Evolutionary conservation across 2,329 filamentous ascomycete genomes (phyloP), one percentile per base, ranked within the genome.

Genomic region (Epichloe glyceriae): DNA sequence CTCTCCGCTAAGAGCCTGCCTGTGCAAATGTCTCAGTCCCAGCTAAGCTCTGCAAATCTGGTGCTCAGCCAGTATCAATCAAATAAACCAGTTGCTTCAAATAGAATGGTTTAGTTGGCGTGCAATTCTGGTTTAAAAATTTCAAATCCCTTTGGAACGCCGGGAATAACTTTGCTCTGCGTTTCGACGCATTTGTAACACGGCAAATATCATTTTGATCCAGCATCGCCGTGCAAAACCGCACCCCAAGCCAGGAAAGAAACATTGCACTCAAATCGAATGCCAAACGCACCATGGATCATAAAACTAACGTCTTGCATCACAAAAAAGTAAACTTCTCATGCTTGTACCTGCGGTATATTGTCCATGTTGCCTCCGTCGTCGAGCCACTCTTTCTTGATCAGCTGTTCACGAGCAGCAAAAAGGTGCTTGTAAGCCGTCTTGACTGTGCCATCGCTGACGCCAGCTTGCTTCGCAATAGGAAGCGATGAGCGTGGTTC

Each of bases 371-470:
- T 82, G 38, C 83, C 86, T 52, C 85, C 85, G 53, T 83, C 80
- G 50, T 78, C 75, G 50, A 91, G 75, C 81, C 88, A 91, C 53
- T 85, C 80, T 48, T 80, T 73, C 58, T 85, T 82, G 60, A 96
- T 80, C 52, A 98, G 70, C 54, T 79, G 75, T 50, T 91, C 82
- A 47, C 82, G 80, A 46, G 85, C 82, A 17, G 76, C 74, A 64
- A 90, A 91, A 46, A 98, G 75, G 61, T 86, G 83, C 64, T 93
- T 93, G 73, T 97, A 98, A 0, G 91, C 90, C 26, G 88, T 94
- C 61, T 94, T 90, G 60, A 98, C 95, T 0, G 93, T 98, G 50
- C 93, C 90, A 63, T 98, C 94, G 64, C 89, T 96, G 30, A 98
- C 93, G 57, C 88, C 88, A 1, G 87, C 88, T 17, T 93, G 84